Evolutionary conservation across 345 rosid genomes (phyloP).

Genomic region (Erodium maritimum): DNA sequence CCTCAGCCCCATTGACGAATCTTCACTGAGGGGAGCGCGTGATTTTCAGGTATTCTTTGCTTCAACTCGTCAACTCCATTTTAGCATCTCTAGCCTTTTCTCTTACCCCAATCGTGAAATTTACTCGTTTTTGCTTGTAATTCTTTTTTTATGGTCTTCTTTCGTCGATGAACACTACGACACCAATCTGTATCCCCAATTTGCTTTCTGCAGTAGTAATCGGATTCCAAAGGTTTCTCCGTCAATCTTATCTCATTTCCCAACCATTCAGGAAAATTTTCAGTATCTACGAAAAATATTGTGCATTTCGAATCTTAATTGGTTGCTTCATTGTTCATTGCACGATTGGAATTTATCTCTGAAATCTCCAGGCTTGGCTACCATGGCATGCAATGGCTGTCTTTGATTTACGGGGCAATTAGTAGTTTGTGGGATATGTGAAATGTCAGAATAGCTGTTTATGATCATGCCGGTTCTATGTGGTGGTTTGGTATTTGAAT

Average conservation of each 20-base stretch:
- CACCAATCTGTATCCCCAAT: background rate
- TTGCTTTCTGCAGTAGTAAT: background rate
- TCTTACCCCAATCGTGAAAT: no score
- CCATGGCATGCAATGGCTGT: no score
- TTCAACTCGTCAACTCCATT: background rate
- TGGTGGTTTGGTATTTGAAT: background rate
- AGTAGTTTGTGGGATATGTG: no score
- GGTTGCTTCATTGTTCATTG: no score
- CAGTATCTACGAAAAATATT: no score
- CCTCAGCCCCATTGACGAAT: background rate
- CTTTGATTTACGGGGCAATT: no score
- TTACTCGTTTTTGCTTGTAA: no score
- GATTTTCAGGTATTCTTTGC: background rate
- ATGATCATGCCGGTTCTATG: background rate
- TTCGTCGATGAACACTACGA: background rate
- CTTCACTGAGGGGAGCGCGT: background rate
- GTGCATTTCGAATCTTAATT: no score
- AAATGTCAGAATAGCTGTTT: no score
- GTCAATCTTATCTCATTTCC: background rate
- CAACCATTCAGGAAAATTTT: background rate
- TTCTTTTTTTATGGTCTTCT: background rate
- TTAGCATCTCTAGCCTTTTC: background rate
- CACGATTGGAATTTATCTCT: no score
- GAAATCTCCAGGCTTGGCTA: no score
- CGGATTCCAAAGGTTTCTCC: background rate